phyloP scores from a whole-genome alignment of 192 early-diverging fungal species.

The Chytriomyces sp. region DNA sequence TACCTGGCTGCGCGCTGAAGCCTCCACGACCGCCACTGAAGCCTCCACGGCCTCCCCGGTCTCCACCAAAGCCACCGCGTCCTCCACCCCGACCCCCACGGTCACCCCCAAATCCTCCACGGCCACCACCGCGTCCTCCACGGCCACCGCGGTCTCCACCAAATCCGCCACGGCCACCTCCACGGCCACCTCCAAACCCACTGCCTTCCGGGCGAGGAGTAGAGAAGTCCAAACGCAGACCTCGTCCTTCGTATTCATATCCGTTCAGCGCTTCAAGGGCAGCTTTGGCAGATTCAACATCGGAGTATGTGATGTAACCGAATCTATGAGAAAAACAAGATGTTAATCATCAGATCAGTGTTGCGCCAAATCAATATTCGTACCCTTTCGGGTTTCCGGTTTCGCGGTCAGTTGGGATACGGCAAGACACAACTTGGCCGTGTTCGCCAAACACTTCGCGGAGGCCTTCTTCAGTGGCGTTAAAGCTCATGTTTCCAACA shows the following conservation, averaged over 20 bases:
- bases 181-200: slow-evolving; percentile 44
- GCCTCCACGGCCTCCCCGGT: slow-evolving; percentile 45
- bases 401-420: slow-evolving; percentile 78
- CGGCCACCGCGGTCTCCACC: slow-evolving; percentile 57
- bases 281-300: slow-evolving; percentile 50
- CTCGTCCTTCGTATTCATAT: slow-evolving; percentile 76
- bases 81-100: slow-evolving; percentile 51
- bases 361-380: not conserved
- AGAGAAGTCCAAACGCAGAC: slow-evolving; percentile 86
- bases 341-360: not conserved
- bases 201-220: slow-evolving; percentile 41
- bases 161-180: slow-evolving; percentile 52
- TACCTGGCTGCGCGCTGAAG: slow-evolving; percentile 26
- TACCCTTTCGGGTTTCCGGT: slow-evolving; percentile 73
- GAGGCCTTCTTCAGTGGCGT: slow-evolving; percentile 69
- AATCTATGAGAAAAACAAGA: slow-evolving; percentile 32
- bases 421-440: slow-evolving; percentile 65
- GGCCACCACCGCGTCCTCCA: slow-evolving; percentile 55
- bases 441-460: slow-evolving; percentile 55
- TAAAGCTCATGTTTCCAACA: slow-evolving; percentile 77
- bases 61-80: slow-evolving; percentile 58
- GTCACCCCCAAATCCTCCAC: slow-evolving; percentile 55
- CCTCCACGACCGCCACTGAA: slow-evolving; percentile 30
- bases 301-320: slow-evolving; percentile 57
- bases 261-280: slow-evolving; percentile 79